Percentiles rank a stretch among this genome's conserved stretches.
phyloP scores from a whole-genome alignment of 1,284 basidiomycete genomes.

The Cutaneotrichosporon daszewskae region DNA sequence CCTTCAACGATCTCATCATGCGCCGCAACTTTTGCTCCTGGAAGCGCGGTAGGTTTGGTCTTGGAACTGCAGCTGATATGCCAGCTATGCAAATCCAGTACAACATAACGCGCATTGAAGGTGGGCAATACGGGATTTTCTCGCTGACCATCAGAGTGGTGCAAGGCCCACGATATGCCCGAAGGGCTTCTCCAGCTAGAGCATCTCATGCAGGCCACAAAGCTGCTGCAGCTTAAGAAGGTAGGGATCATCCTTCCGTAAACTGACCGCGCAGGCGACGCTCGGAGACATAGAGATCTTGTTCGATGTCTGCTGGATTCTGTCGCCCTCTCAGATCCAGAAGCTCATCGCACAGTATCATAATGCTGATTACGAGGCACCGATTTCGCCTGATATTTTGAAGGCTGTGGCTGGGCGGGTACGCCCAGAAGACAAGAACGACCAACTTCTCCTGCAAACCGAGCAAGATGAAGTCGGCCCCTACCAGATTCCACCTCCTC shows the following conservation, averaged over 20 bases:
- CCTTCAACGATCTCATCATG: slow-evolving; percentile 99
- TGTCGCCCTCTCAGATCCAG: slow-evolving; percentile 98
- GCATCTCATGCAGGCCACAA: slow-evolving; percentile 99
- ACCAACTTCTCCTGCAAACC: slow-evolving; percentile 86
- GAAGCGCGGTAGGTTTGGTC: slow-evolving; percentile 77
- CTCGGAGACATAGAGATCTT: slow-evolving; percentile 95
- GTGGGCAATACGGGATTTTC: slow-evolving; percentile 51
- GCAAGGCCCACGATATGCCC: slow-evolving; percentile 97
- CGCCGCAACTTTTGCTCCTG: slow-evolving; percentile 98
- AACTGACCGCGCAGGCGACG: slow-evolving; percentile 59
- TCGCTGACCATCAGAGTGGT: slow-evolving; percentile 54
- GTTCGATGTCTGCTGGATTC: slow-evolving; percentile 99
- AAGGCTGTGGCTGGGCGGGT: slow-evolving; percentile 93
- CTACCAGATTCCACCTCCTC: slow-evolving; percentile 43
- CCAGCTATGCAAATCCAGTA: slow-evolving; percentile 98
- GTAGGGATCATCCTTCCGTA: slow-evolving; percentile 49
- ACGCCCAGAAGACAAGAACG: slow-evolving; percentile 87
- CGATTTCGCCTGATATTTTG: slow-evolving; percentile 92
- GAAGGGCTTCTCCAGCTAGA: slow-evolving; percentile 96
- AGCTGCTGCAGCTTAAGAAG: slow-evolving; percentile 97
- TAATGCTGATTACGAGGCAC: slow-evolving; percentile 86
- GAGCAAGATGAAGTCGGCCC: slow-evolving; percentile 93
- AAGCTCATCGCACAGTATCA: slow-evolving; percentile 98
- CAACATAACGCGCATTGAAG: slow-evolving; percentile 93
- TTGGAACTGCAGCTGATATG: background rate